Percentiles rank a stretch among this genome's conserved stretches.
Conservation (phyloP, 2,329 filamentous ascomycete species). For the Trichoderma atroviride region DNA sequence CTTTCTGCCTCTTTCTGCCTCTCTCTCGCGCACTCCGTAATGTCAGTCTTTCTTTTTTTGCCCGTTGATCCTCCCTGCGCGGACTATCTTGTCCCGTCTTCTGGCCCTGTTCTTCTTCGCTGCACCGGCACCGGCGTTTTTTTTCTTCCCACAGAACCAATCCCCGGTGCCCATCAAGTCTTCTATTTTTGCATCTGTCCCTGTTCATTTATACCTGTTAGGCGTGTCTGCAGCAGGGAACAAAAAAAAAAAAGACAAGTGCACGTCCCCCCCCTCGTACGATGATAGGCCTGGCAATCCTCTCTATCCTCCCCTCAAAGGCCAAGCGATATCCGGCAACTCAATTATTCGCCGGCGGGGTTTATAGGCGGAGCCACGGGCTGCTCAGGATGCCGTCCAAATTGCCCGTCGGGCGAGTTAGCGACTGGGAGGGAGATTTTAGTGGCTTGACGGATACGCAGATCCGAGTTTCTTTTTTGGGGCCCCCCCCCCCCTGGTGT, state of each 20-base stretch:
- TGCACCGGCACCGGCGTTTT: background rate
- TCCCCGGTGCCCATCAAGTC: background rate
- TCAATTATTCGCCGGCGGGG: conserved; percentile 11
- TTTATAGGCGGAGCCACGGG: background rate
- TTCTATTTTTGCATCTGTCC: background rate
- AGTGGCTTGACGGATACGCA: background rate
- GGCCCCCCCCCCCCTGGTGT: background rate
- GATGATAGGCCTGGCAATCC: background rate
- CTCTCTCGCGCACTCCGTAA: background rate
- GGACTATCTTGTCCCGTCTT: background rate
- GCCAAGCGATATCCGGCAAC: conserved; percentile 14
- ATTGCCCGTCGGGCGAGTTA: conserved; percentile 4
- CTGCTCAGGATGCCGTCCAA: background rate
- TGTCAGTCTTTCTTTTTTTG: background rate
- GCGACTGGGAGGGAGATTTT: background rate
- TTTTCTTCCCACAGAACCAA: background rate
- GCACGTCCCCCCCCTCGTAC: background rate
- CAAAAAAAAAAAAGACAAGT: no score
- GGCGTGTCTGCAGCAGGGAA: background rate
- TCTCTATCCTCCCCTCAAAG: background rate
- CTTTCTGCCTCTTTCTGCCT: background rate
- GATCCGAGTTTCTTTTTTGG: no score
- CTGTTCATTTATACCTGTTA: background rate
- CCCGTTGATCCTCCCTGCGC: background rate
- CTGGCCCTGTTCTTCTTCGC: background rate